phyloP scores from a whole-genome alignment of 108 stramenopile genomes.

The Discostella stelligeroides region DNA sequence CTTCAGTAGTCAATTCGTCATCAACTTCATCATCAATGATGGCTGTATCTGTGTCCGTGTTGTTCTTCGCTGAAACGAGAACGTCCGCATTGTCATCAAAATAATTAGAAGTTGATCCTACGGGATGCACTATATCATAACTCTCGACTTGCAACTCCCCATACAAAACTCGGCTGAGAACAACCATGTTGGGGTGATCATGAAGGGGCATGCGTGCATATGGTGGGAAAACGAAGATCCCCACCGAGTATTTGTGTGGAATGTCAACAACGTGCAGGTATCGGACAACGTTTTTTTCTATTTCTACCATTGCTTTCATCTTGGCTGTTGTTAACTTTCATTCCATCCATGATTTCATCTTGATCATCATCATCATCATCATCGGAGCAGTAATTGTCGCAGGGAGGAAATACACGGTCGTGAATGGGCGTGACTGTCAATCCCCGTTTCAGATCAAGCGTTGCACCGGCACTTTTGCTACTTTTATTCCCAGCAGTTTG shows the following conservation, averaged over 20 bases:
- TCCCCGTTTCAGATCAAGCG: constrained; percentile 23
- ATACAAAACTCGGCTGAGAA: constrained; percentile 86
- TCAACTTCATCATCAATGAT: too few species aligned
- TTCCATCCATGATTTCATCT: too few species aligned
- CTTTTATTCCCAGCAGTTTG: background rate
- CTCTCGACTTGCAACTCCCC: constrained; percentile 80
- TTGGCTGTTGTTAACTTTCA: too few species aligned
- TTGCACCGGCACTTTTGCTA: constrained; percentile 6
- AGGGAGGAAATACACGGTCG: constrained; percentile 52
- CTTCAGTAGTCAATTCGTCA: too few species aligned
- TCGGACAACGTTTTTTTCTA: constrained; percentile 34
- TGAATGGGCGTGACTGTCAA: constrained; percentile 60
- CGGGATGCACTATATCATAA: constrained; percentile 68
- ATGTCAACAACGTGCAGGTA: constrained; percentile 88
- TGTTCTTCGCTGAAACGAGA: background rate
- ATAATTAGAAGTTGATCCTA: background rate
- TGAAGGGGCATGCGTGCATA: constrained; percentile 88
- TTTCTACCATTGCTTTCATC: background rate
- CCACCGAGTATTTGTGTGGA: constrained; percentile 73
- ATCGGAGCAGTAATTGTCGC: background rate
- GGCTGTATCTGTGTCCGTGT: background rate
- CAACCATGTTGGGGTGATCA: constrained; percentile 96
- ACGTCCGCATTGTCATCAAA: background rate
- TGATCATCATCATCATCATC: too few species aligned
- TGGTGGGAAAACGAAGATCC: constrained; percentile 94